Conservation (phyloP, 129 eudicot genomes). For the Artemisia annua region DNA sequence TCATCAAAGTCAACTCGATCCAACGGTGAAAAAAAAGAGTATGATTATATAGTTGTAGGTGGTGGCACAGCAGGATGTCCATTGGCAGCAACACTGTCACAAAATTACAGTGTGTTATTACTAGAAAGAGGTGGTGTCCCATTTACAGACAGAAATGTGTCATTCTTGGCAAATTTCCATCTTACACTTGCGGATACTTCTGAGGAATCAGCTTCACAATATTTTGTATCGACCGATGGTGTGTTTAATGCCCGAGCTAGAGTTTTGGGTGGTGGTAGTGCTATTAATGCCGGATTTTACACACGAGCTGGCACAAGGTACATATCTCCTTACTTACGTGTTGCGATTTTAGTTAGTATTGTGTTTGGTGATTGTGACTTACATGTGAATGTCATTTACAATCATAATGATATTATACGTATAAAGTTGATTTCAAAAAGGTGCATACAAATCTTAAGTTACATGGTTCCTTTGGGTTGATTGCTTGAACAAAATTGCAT, state of each 20-base stretch:
- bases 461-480: no score
- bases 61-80: slow-evolving; percentile 99
- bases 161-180: slow-evolving; percentile 78
- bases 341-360: neutral
- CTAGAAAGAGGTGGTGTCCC: slow-evolving; percentile 99
- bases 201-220: slow-evolving; percentile 69
- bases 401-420: no score
- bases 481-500: no score
- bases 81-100: slow-evolving; percentile 85
- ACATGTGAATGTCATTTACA: no score
- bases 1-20: slow-evolving; percentile 38
- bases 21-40: slow-evolving; percentile 32
- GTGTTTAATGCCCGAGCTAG: slow-evolving; percentile 88
- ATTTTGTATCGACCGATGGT: slow-evolving; percentile 81
- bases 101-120: slow-evolving; percentile 66
- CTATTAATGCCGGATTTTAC: slow-evolving; percentile 96
- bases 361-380: no score
- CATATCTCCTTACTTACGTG: neutral
- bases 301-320: slow-evolving; percentile 93
- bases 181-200: slow-evolving; percentile 77
- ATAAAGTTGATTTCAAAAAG: no score
- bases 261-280: slow-evolving; percentile 87
- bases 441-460: no score
- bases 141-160: slow-evolving; percentile 65
- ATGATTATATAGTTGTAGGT: slow-evolving; percentile 82